Percentiles rank a stretch among this genome's conserved stretches.
These are phyloP conservation scores for Boletus semigastroideus DNA, from an alignment of 1,284 basidiomycete genomes.

Conservation along the genomic window DNA sequence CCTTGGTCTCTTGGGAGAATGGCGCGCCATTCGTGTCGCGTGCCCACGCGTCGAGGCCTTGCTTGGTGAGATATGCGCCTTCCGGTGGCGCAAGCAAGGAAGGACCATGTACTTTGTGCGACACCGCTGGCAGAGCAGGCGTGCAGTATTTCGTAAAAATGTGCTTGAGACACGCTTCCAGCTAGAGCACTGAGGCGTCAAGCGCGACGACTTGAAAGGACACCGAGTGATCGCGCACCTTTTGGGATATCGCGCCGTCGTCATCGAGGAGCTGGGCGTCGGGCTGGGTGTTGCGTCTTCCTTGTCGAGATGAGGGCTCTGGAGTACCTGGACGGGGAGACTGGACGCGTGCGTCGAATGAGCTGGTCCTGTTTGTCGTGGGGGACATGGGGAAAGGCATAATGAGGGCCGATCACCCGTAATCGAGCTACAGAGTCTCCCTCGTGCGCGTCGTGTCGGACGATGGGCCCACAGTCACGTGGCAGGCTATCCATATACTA, in stretches of 20 bases:
- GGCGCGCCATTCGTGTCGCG: slow-evolving; percentile 73
- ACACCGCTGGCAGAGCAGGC: slow-evolving; percentile 37
- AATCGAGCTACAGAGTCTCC: slow-evolving; percentile 16
- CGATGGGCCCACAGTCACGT: slow-evolving; percentile 27
- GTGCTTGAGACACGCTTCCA: slow-evolving; percentile 63
- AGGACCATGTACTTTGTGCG: slow-evolving; percentile 10
- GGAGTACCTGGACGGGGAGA: slow-evolving; percentile 60
- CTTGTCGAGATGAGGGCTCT: slow-evolving; percentile 58
- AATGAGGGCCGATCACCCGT: slow-evolving; percentile 17
- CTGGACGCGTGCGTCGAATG: slow-evolving; percentile 34
- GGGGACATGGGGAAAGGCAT: slow-evolving; percentile 20
- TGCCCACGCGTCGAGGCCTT: slow-evolving; percentile 72
- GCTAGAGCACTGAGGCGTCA: slow-evolving; percentile 34
- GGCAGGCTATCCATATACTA: background rate
- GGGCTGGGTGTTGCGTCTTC: slow-evolving; percentile 46
- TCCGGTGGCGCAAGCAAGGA: slow-evolving; percentile 49
- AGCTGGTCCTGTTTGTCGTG: slow-evolving; percentile 22
- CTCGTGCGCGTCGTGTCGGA: slow-evolving; percentile 25
- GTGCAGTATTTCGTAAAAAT: slow-evolving; percentile 75
- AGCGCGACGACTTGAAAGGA: background rate
- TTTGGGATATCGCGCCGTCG: slow-evolving; percentile 62
- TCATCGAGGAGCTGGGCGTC: slow-evolving; percentile 56
- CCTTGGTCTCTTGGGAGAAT: slow-evolving; percentile 71
- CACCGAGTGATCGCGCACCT: slow-evolving; percentile 40
- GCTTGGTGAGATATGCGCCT: slow-evolving; percentile 53